phyloP scores from a whole-genome alignment of 352 stramenopile genomes.

The Nothophytophthora sp. region DNA sequence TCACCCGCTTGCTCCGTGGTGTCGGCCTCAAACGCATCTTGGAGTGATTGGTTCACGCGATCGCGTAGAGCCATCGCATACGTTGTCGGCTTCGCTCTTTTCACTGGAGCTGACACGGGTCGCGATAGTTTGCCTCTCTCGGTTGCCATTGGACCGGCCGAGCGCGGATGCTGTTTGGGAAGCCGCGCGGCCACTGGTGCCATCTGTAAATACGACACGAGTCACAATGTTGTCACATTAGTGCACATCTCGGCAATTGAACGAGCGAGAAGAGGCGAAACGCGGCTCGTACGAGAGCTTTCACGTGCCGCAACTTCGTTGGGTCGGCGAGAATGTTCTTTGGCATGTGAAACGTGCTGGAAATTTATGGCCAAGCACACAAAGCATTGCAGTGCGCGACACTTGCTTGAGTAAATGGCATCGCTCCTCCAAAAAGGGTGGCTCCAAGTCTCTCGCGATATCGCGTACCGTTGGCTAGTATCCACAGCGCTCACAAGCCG shows the following conservation, averaged over 20 bases:
- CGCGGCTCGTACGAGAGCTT: conserved; percentile 54
- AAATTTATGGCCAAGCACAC: too few relatives aligned
- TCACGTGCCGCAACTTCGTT: conserved; percentile 67
- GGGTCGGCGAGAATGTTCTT: conserved; percentile 81
- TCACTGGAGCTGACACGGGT: conserved; percentile 73
- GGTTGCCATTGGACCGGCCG: conserved; percentile 3
- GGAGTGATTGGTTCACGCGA: conserved; percentile 31
- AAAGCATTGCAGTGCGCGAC: too few relatives aligned
- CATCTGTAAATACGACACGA: conserved; percentile 31
- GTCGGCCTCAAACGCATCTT: conserved; percentile 7
- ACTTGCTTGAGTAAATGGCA: too few relatives aligned
- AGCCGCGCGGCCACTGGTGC: conserved; percentile 32
- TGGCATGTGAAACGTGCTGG: conserved; percentile 28
- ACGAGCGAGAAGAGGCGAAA: not conserved
- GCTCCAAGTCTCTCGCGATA: not conserved
- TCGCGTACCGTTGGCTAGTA: conserved; percentile 20
- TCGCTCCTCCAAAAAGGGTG: too few relatives aligned
- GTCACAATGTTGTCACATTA: conserved; percentile 5
- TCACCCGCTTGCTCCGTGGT: conserved; percentile 2
- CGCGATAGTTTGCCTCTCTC: conserved; percentile 22
- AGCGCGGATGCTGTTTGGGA: conserved; percentile 10
- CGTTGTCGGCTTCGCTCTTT: conserved; percentile 44
- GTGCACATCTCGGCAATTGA: not conserved
- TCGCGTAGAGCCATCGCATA: conserved; percentile 62
- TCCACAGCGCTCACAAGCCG: conserved; percentile 36